Conservation (phyloP, 1,284 basidiomycete species). For the Boletus mariae region DNA sequence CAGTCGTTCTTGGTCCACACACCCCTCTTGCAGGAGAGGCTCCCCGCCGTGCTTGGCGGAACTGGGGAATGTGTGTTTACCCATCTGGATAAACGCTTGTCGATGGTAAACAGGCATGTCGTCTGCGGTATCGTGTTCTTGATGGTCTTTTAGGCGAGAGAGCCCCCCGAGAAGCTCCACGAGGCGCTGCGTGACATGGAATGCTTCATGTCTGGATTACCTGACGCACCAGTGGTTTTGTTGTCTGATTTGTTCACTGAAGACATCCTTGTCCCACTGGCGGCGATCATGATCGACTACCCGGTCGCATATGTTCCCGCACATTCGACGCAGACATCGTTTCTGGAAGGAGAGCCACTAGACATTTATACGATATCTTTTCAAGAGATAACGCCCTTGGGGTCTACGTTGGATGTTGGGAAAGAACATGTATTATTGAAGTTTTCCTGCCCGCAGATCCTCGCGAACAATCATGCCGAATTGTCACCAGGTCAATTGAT, state of each 20-base stretch:
- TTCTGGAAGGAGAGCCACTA: constrained; percentile 41
- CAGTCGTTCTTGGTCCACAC: constrained; percentile 49
- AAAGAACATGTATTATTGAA: constrained; percentile 34
- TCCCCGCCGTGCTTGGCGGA: constrained; percentile 7
- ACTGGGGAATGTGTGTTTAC: constrained; percentile 19
- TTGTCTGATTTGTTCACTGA: constrained; percentile 26
- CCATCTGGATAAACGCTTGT: constrained; percentile 14
- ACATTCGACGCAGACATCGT: constrained; percentile 31
- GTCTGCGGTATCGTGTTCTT: background rate
- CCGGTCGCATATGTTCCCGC: constrained; percentile 53
- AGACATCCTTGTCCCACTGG: constrained; percentile 42
- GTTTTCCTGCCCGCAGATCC: constrained; percentile 40
- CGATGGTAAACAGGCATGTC: constrained; percentile 19
- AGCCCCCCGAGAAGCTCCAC: constrained; percentile 10
- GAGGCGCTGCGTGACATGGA: constrained; percentile 15
- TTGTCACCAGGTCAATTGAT: constrained; percentile 22
- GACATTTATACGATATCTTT: constrained; percentile 46
- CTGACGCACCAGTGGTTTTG: constrained; percentile 16
- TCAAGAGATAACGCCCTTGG: background rate
- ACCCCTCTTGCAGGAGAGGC: constrained; percentile 13
- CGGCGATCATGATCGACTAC: constrained; percentile 55
- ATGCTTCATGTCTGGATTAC: constrained; percentile 21
- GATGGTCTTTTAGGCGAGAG: constrained; percentile 10
- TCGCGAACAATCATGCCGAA: constrained; percentile 19
- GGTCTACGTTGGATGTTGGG: background rate